A percentile compares a stretch with the other conserved stretches of the same genome.
phyloP scores from a whole-genome alignment of 2,329 filamentous ascomycete species.

The Ampelomyces quisqualis region DNA sequence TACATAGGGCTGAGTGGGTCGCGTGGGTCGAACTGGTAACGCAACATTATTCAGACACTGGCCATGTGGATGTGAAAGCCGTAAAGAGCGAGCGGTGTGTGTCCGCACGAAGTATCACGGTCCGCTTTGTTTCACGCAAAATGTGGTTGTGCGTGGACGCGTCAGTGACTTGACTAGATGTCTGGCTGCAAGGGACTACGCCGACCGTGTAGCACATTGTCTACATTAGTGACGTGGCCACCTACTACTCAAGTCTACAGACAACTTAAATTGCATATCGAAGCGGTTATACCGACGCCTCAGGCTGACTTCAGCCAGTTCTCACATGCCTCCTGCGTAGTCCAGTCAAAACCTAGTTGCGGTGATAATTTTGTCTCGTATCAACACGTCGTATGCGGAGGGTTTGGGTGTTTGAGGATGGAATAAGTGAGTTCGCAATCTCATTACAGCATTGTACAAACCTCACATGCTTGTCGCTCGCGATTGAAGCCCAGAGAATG shows the following conservation, averaged over 20 bases:
- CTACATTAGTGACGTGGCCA: too few species aligned
- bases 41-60: too few species aligned
- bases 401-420: too few species aligned
- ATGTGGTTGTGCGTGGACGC: too few species aligned
- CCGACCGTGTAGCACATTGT: too few species aligned
- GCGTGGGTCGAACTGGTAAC: neutral
- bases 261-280: too few species aligned
- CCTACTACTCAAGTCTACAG: too few species aligned
- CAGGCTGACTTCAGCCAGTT: too few species aligned
- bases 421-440: neutral
- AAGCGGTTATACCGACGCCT: too few species aligned
- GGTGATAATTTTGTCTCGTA: neutral
- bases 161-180: neutral
- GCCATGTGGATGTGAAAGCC: neutral
- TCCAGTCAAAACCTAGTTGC: too few species aligned
- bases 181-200: neutral
- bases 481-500: neutral
- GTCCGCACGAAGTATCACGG: neutral
- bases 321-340: too few species aligned
- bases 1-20: conserved; percentile 1
- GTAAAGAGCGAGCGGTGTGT: neutral
- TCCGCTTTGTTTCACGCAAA: neutral
- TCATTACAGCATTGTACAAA: conserved; percentile 1
- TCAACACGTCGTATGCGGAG: neutral
- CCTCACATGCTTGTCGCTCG: neutral